These are phyloP conservation scores for Botrytis tulipae DNA, from an alignment of 2,329 filamentous ascomycete species.

Conservation along the genomic window DNA sequence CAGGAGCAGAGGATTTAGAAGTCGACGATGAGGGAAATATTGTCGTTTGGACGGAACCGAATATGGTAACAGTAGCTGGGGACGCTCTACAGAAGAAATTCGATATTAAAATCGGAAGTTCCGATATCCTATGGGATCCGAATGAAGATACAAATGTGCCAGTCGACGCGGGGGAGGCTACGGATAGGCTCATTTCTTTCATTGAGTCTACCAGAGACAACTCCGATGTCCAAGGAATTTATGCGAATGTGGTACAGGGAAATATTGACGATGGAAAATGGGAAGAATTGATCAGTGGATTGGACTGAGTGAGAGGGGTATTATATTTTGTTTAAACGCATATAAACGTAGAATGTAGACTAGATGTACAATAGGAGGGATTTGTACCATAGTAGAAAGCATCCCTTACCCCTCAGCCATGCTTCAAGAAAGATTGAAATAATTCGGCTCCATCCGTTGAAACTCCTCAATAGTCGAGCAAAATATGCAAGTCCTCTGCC, in stretches of 20 bases:
- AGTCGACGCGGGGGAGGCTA: constrained; percentile 56
- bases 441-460: not conserved
- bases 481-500: not conserved
- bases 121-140: constrained; percentile 81
- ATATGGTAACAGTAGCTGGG: constrained; percentile 61
- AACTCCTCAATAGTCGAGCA: not conserved
- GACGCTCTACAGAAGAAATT: constrained; percentile 62
- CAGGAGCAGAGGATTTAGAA: constrained; percentile 73
- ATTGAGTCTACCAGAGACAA: constrained; percentile 62
- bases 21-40: constrained; percentile 66
- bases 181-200: constrained; percentile 58
- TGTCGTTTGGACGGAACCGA: constrained; percentile 68
- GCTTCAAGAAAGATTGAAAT: not conserved
- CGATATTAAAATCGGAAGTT: constrained; percentile 65
- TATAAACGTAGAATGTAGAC: constrained; percentile 20
- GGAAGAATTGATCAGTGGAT: constrained; percentile 51
- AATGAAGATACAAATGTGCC: constrained; percentile 74
- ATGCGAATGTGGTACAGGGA: constrained; percentile 64
- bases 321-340: constrained; percentile 26
- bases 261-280: constrained; percentile 52
- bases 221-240: constrained; percentile 73
- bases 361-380: constrained; percentile 1
- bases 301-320: constrained; percentile 44
- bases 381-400: not conserved
- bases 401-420: not conserved